phyloP scores from a whole-genome alignment of 306 rosid genomes.

The Rosa chinensis region DNA sequence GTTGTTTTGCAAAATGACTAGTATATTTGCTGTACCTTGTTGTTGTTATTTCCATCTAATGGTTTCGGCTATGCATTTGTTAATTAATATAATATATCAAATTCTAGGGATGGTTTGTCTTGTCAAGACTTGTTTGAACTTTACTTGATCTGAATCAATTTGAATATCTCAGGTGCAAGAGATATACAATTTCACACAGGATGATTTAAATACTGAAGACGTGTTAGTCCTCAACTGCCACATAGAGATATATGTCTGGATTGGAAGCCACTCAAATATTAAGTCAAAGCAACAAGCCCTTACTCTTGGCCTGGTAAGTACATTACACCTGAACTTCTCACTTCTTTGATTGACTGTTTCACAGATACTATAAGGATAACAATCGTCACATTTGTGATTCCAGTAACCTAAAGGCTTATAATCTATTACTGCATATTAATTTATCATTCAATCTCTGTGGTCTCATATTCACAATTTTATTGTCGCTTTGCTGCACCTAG shows the following conservation, averaged over 20 bases:
- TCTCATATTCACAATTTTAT: background rate
- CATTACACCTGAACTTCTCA: background rate
- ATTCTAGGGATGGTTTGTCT: background rate
- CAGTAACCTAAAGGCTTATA: background rate
- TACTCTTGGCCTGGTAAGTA: constrained; percentile 66
- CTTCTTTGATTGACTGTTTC: background rate
- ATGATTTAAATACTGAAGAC: constrained; percentile 90
- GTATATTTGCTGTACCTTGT: background rate
- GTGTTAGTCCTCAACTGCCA: constrained; percentile 79
- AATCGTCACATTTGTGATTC: background rate
- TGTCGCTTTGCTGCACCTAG: background rate
- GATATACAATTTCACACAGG: constrained; percentile 87
- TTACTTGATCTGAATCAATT: constrained; percentile 15
- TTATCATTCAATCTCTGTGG: background rate
- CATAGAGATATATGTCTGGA: constrained; percentile 86
- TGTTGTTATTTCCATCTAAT: background rate
- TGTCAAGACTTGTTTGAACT: background rate
- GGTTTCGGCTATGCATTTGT: background rate
- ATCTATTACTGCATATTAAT: background rate
- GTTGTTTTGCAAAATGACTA: background rate
- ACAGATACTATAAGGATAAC: background rate
- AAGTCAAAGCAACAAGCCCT: constrained; percentile 84
- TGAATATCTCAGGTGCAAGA: constrained; percentile 76
- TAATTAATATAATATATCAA: background rate
- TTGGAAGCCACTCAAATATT: constrained; percentile 72